Evolutionary conservation across 2,329 filamentous ascomycete species (phyloP).

Genomic region (Beauveria varroae): DNA sequence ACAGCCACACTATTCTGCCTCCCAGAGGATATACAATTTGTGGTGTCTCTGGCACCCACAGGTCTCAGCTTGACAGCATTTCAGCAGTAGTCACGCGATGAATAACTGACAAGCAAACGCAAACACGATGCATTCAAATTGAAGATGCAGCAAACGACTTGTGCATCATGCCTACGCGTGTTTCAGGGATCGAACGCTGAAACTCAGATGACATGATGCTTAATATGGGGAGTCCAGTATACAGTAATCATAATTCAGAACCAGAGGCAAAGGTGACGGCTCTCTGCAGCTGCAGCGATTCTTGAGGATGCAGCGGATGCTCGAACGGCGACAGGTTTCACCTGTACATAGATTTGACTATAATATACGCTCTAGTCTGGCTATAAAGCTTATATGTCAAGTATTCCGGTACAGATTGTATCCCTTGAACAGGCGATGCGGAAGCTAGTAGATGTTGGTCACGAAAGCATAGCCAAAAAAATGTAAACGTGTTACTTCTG

Average conservation of each 20-base stretch:
- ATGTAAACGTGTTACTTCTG: too few relatives aligned
- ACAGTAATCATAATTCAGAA: neutral
- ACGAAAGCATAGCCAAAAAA: too few relatives aligned
- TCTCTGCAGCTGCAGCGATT: neutral
- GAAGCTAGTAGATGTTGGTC: too few relatives aligned
- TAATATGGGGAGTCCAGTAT: neutral
- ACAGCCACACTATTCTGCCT: constrained; percentile 78
- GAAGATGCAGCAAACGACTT: neutral
- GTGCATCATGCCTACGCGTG: neutral
- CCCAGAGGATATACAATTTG: constrained; percentile 84
- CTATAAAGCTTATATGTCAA: neutral
- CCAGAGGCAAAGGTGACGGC: neutral
- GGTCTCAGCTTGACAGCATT: constrained; percentile 76
- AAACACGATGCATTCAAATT: neutral
- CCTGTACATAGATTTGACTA: constrained; percentile 11
- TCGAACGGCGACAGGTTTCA: neutral
- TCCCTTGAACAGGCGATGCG: too few relatives aligned
- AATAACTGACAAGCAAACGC: constrained; percentile 4
- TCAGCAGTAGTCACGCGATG: constrained; percentile 57
- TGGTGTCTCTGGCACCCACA: constrained; percentile 77
- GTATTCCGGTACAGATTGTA: neutral
- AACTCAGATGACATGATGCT: neutral
- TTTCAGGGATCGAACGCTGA: neutral
- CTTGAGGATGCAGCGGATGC: neutral
- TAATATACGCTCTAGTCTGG: constrained; percentile 11